Base-by-base conservation (phyloP, 805 yeast genomes). In the Huiozyma sinensis region DNA sequence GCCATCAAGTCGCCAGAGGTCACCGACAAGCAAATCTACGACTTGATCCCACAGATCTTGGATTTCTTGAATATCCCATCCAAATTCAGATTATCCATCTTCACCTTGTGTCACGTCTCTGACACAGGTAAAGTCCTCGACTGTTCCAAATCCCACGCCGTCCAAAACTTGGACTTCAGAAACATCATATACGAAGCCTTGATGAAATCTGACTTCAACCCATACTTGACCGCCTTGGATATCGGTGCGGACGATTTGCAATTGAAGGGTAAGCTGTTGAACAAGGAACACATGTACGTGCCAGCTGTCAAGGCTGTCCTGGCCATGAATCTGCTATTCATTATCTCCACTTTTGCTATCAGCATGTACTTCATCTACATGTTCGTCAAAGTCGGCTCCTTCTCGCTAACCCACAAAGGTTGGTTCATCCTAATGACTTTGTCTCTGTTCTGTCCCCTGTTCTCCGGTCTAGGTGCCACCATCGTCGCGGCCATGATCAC, bases 91-190 rank as follows among this genome's bases (percentile, higher is more conserved):
- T 43, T 63, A 36, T 54, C 61, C 34, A 54, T 61, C 36, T 58
- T 58, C 49, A 52, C 64, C 2, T 45, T 61, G 29, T 61, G 66
- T 47, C 54, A 59, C 28, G 49, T 53, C 13, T 43, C 52, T 39
- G 35, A 45, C 28, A 35, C 50, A 8, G 56, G 54, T 38, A 43
- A 52, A 5, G 47, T 59, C 7, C 41, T 44, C n/a, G 36, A 47
- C 1, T 63, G 66, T 45, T 49, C 53, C 28, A 47, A 47, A 24
- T 41, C 58, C 5, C 64, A 59, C 40, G 60, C 65, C 17, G 66
- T 63, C 27, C 67, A 63, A 50, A 47, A 57, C 40, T 48, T 63
- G 41, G 54, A 59, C 40, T 57, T 61, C 54, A 58, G 62, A 49
- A 43, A 47, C 6, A 60, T 61, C 41, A 51, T 61, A 36, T 61